Percentiles rank a stretch among this genome's conserved stretches.
phyloP scores from a whole-genome alignment of 129 eudicot genomes.

The Logfia minima region DNA sequence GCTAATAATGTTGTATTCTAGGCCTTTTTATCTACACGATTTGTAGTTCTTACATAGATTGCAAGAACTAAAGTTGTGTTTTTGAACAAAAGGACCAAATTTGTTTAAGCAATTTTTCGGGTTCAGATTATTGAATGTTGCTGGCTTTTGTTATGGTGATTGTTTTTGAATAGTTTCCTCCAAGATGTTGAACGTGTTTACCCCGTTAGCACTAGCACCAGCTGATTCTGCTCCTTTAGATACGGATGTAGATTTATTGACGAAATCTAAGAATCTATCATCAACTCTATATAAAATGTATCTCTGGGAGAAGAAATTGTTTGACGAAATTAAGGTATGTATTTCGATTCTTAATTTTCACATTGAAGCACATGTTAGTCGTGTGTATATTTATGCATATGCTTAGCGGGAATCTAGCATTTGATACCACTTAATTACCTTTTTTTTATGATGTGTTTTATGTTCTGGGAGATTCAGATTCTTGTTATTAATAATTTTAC shows the following conservation, averaged over 20 bases:
- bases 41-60: background rate
- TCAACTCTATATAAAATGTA: slow-evolving; percentile 76
- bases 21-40: background rate
- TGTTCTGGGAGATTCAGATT: background rate
- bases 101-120: background rate
- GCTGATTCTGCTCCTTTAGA: slow-evolving; percentile 44
- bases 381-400: background rate
- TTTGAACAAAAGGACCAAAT: background rate
- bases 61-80: background rate
- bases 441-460: background rate
- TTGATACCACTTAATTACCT: background rate
- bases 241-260: slow-evolving; percentile 47
- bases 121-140: background rate
- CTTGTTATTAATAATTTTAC: background rate
- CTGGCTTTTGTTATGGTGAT: background rate
- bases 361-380: background rate
- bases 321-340: slow-evolving; percentile 84
- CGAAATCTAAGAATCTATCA: slow-evolving; percentile 69
- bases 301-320: slow-evolving; percentile 96
- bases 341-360: background rate
- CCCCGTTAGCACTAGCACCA: slow-evolving; percentile 50
- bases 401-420: slow-evolving; percentile 13
- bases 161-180: slow-evolving; percentile 59
- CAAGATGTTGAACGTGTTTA: slow-evolving; percentile 66
- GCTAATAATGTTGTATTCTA: background rate